Percentiles rank a stretch among this genome's conserved stretches.
phyloP scores from a whole-genome alignment of 441 rosid species.

The Capsella rubella region DNA sequence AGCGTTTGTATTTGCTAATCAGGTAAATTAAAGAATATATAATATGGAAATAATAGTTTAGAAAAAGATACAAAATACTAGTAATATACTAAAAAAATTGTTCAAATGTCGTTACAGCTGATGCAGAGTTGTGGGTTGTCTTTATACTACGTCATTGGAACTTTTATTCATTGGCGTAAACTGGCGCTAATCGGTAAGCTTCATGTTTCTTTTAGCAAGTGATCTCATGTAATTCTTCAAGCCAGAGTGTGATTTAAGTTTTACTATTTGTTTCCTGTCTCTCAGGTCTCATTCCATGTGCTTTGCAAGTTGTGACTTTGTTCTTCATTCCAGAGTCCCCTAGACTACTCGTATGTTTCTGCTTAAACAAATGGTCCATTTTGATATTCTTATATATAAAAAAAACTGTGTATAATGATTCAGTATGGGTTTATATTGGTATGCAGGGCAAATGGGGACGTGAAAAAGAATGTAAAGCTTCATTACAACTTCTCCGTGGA shows the following conservation, averaged over 20 bases:
- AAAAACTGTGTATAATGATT: constrained; percentile 10
- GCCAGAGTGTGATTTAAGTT: background rate
- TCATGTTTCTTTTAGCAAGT: background rate
- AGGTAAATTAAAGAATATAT: constrained; percentile 42
- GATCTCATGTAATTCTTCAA: background rate
- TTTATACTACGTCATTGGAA: constrained; percentile 57
- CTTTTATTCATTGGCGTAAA: constrained; percentile 61
- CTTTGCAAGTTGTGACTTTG: constrained; percentile 49
- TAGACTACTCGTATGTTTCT: constrained; percentile 49
- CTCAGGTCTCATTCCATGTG: constrained; percentile 49
- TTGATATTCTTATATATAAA: background rate
- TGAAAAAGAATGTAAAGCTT: constrained; percentile 57
- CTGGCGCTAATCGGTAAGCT: constrained; percentile 52
- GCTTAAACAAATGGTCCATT: background rate
- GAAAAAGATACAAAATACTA: background rate
- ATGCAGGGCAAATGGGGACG: constrained; percentile 57
- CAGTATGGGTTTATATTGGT: constrained; percentile 14
- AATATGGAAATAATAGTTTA: background rate
- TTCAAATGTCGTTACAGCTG: constrained; percentile 51
- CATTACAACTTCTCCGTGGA: constrained; percentile 62
- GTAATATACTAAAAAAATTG: constrained; percentile 1
- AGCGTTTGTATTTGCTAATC: constrained; percentile 60
- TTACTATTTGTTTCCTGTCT: background rate
- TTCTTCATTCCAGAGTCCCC: constrained; percentile 64
- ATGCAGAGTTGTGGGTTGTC: constrained; percentile 57